Conservation (phyloP, 768 basidiomycete species). For the Tubosaeta sp. region DNA sequence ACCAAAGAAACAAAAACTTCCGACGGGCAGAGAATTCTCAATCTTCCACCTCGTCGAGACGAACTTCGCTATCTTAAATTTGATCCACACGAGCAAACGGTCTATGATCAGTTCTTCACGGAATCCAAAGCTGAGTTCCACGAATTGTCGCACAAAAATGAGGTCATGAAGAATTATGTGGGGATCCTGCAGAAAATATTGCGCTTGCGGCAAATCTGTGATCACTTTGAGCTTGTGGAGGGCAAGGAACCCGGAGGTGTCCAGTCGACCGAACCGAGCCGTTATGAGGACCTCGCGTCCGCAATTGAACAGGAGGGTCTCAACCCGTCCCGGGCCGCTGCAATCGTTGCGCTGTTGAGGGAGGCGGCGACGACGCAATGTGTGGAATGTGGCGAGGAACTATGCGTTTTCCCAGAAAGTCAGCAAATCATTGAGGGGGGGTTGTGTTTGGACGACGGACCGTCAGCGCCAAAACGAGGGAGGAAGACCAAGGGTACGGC, state of each 20-base stretch:
- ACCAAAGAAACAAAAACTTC: constrained; percentile 86
- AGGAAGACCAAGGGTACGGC: constrained; percentile 49
- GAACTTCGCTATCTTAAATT: constrained; percentile 84
- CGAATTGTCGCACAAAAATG: constrained; percentile 80
- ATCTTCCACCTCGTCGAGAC: constrained; percentile 88
- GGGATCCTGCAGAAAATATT: constrained; percentile 96
- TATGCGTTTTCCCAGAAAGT: constrained; percentile 48
- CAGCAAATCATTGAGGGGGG: constrained; percentile 38
- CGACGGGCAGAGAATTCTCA: constrained; percentile 80
- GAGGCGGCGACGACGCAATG: constrained; percentile 89
- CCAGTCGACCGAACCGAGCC: constrained; percentile 44
- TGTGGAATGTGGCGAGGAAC: constrained; percentile 79
- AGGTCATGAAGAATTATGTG: constrained; percentile 98
- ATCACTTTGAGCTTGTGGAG: constrained; percentile 87
- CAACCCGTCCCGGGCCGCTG: constrained; percentile 64
- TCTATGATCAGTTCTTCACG: constrained; percentile 86
- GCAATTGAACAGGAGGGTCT: constrained; percentile 79
- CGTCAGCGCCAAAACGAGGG: constrained; percentile 47
- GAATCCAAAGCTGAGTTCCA: constrained; percentile 92
- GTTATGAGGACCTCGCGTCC: constrained; percentile 74
- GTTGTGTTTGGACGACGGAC: constrained; percentile 47
- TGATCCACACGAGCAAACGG: constrained; percentile 71
- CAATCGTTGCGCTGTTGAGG: constrained; percentile 80
- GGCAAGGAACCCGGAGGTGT: constrained; percentile 53
- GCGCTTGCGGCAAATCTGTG: constrained; percentile 95